Base-by-base conservation (phyloP, 2,329 filamentous ascomycete species). In the Drechslerella dactyloides region DNA sequence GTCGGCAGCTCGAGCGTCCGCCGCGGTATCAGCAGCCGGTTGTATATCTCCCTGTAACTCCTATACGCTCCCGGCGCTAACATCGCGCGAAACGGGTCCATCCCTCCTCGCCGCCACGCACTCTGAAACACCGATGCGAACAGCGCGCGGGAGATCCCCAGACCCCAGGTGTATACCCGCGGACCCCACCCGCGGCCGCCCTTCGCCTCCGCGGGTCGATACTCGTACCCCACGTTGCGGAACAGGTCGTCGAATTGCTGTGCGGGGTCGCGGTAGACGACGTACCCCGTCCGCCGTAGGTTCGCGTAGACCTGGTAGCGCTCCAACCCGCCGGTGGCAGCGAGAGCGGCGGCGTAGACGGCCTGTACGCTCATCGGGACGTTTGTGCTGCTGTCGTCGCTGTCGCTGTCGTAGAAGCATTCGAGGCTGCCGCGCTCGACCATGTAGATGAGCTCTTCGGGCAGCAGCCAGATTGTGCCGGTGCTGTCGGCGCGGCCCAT, bases 301-400 rank as follows among this genome's bases (percentile, higher is more conserved):
- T 92, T 89, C 0, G 91, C 85, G 79, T 93, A 99, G 27, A 97
- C 93, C 55, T 90, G 90, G 76, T 91, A 97, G 77, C 91, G 87
- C 75, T 96, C 91, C 69, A 97, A 82, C 8, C 83, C 80, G 1
- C 80, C 80, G 2, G 78, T 78, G 13, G 63, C 74, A 15, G 77
- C 74, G 1, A 77, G 58, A 33, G 75, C 75, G 51, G 66, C 73
- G 3, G 93, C 86, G 81, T 97, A 97, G 0, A 92, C 92, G 4
- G 90, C 93, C 79, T 97, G 91, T 42, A 97, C 81, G 79, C 90
- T 96, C 82, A 99, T 88, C 0, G 93, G 92, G n/a, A 94, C 79
- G 0, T 75, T 4, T 17, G 46, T 42, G 21, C 24, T 23, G 78
- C 78, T 4, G 79, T 64, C 23, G 51, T 58, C 23, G 48, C 50